phyloP scores from a whole-genome alignment of 768 basidiomycete genomes.

The Lactarius hatsudake region DNA sequence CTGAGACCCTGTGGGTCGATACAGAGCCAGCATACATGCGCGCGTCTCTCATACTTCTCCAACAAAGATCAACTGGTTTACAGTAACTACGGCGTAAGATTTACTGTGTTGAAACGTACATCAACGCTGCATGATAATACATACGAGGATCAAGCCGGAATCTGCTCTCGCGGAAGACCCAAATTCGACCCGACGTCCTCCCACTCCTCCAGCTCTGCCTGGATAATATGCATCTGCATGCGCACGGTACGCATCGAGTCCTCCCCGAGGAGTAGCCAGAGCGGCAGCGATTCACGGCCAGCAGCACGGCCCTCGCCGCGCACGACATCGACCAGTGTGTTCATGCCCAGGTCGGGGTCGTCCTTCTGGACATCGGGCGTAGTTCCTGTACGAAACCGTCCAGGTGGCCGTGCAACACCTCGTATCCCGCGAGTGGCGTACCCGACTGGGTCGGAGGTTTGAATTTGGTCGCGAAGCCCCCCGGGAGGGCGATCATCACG shows the following conservation, averaged over 20 bases:
- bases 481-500: constrained; percentile 32
- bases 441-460: not conserved
- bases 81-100: not conserved
- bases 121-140: not conserved
- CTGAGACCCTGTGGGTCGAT: not conserved
- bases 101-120: not conserved
- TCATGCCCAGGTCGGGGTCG: constrained; percentile 33
- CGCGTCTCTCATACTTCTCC: not conserved
- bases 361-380: constrained; percentile 19
- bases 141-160: not conserved
- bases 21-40: not conserved
- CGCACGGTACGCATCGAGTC: constrained; percentile 31
- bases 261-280: constrained; percentile 32
- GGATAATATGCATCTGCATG: not conserved
- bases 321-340: constrained; percentile 33
- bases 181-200: constrained; percentile 16
- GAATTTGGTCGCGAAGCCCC: constrained; percentile 29
- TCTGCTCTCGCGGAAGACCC: not conserved
- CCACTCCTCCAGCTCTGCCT: constrained; percentile 8
- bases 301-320: constrained; percentile 31
- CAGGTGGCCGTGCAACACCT: constrained; percentile 15
- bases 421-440: constrained; percentile 27
- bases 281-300: constrained; percentile 26
- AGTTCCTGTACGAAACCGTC: not conserved
- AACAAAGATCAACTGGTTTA: not conserved